Evolutionary conservation across 768 basidiomycete species (phyloP), one percentile per base, ranked within the genome.

Genomic region (Lentinus brumalis): DNA sequence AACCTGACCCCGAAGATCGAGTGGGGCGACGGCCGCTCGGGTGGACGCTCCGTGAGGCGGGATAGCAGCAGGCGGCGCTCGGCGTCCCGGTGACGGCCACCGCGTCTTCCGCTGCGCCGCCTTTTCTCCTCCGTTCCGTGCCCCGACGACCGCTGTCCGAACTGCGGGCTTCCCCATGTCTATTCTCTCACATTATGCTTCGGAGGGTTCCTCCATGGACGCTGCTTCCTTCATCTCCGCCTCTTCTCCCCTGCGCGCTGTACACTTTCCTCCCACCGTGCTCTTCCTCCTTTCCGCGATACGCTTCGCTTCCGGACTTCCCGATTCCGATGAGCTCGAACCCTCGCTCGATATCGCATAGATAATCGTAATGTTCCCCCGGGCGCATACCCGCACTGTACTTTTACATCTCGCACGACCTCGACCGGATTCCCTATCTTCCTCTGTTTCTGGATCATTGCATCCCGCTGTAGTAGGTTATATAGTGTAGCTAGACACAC

Each of bases 61-160:
- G 62, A 59, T 10, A 52, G 42, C 5, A 44, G 50, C 50, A 51
- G 62, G 39, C 59, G 56, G 56, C 59, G 63, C 63, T 60, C 59
- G 59, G 45, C 63, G 41, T 63, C 62, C 57, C 62, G 62, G 57
- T 63, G 62, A 63, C 57, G 60, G 55, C 52, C 60, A 50, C 50
- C 32, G 55, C 55, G 49, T 26, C 26, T 31, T 15, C 26, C 47
- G 16, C 21, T 15, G 16, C 42, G 16, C 21, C 42, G n/a, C n/a
- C 42, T 15, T 21, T 2, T 44, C 4, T 44, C 29, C 39, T 31
- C 29, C 44, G 30, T 46, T 35, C 46, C 52, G 21, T 40, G 16
- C 12, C 14, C 52, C 39, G 50, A 30, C 32, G 5, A 31, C 16
- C 12, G 52, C 31, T 16, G 16, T 5, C 52, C 38, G 32, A 26